Percentiles rank a stretch among this genome's conserved stretches.
phyloP scores from a whole-genome alignment of 768 basidiomycete species.

The Lepiota brunneoincarnata region DNA sequence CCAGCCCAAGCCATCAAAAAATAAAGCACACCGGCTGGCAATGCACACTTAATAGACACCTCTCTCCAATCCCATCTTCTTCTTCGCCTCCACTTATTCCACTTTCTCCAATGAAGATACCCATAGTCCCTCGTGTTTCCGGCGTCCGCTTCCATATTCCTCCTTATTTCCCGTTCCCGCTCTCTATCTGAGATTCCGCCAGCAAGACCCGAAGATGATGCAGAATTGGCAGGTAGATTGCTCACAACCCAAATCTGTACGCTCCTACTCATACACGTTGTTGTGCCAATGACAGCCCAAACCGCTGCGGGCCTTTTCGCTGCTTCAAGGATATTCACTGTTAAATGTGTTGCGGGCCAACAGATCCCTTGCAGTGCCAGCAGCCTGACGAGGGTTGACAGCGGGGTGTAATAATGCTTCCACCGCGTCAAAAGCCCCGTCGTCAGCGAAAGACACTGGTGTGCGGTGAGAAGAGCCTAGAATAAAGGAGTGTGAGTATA shows the following conservation, averaged over 20 bases:
- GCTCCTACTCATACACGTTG: constrained; percentile 78
- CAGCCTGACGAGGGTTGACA: constrained; percentile 87
- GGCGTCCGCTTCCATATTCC: constrained; percentile 8
- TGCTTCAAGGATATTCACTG: constrained; percentile 70
- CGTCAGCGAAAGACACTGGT: constrained; percentile 84
- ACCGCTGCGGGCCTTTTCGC: constrained; percentile 73
- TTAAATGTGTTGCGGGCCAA: constrained; percentile 91
- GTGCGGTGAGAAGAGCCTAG: constrained; percentile 81
- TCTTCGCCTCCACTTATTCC: constrained; percentile 44
- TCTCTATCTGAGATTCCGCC: constrained; percentile 1
- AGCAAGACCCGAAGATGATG: constrained; percentile 1
- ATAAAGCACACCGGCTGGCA: constrained; percentile 75
- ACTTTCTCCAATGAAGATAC: constrained; percentile 17
- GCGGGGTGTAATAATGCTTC: constrained; percentile 86
- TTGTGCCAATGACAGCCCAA: constrained; percentile 90
- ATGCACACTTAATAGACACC: constrained; percentile 64
- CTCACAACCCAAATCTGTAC: constrained; percentile 96
- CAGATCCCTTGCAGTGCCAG: constrained; percentile 93
- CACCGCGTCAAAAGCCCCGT: constrained; percentile 89
- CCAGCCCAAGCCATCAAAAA: constrained; percentile 79
- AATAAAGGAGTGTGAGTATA: constrained; percentile 4
- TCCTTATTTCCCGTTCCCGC: constrained; percentile 3
- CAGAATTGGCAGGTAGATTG: constrained; percentile 55
- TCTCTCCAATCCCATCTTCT: constrained; percentile 73
- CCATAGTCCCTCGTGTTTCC: constrained; percentile 3